phyloP scores from a whole-genome alignment of 495 filamentous ascomycete genomes.

The Trypethelium eluteriae region DNA sequence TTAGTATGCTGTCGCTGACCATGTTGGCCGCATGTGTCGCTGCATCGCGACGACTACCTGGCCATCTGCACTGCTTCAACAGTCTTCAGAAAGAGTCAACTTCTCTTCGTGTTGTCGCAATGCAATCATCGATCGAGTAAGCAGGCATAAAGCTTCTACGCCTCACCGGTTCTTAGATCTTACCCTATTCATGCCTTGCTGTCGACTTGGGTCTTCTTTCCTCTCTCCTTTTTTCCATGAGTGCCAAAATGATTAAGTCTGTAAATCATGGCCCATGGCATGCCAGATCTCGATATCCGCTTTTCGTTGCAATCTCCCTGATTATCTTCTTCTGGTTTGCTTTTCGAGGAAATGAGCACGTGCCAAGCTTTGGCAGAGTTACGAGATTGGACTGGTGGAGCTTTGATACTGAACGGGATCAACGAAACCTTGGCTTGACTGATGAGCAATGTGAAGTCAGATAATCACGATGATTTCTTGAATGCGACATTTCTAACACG shows the following conservation, averaged over 20 bases:
- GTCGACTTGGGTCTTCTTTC: no score
- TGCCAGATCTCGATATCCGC: background rate
- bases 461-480: background rate
- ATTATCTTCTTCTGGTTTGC: background rate
- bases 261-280: background rate
- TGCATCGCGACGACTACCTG: background rate
- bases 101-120: no score
- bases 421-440: constrained; percentile 15
- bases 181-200: no score
- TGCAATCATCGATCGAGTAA: background rate
- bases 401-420: constrained; percentile 14
- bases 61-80: background rate
- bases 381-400: constrained; percentile 2
- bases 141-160: background rate
- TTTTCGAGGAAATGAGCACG: background rate
- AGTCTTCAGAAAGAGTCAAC: no score
- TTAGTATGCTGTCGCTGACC: background rate
- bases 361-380: background rate
- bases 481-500: background rate
- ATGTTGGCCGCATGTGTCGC: background rate
- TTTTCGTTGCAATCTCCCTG: background rate
- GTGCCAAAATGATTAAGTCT: background rate
- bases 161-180: background rate
- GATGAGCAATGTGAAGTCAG: constrained; percentile 14
- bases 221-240: background rate